Evolutionary conservation across 352 stramenopile species (phyloP).

Genomic region (Phytophthora europaea): DNA sequence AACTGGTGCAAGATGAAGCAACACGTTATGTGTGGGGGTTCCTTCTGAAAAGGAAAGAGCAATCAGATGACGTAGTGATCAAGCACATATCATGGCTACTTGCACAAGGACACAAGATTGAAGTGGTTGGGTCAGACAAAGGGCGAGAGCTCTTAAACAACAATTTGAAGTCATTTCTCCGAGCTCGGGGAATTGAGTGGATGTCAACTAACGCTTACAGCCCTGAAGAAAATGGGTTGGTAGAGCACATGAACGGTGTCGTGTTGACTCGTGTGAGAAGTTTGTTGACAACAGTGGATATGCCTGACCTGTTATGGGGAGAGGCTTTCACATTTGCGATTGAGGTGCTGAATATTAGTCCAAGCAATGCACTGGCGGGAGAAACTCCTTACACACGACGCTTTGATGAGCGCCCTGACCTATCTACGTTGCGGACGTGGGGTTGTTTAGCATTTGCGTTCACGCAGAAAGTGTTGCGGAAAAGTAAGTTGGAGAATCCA

Average conservation of each 20-base stretch:
- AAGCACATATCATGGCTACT: neutral
- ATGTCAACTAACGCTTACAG: neutral
- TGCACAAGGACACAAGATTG: neutral
- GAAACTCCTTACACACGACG: conserved; percentile 15
- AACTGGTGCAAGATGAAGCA: neutral
- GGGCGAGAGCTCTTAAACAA: neutral
- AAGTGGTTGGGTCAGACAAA: neutral
- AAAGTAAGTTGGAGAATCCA: conserved; percentile 15
- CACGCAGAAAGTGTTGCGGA: conserved; percentile 11
- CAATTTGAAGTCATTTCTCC: neutral
- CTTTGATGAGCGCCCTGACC: conserved; percentile 8
- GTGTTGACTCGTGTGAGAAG: neutral
- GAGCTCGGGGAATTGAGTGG: neutral
- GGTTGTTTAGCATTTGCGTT: conserved; percentile 1
- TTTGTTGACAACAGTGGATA: neutral
- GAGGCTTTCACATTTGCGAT: neutral
- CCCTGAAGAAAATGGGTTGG: neutral
- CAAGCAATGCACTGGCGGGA: neutral
- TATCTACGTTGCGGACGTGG: neutral
- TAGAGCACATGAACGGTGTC: neutral
- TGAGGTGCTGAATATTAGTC: neutral
- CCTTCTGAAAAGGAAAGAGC: neutral
- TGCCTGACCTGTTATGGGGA: neutral
- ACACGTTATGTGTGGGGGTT: neutral
- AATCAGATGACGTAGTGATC: neutral